Conservation (phyloP, 495 filamentous ascomycete genomes). For the Trichoderma reesei region DNA sequence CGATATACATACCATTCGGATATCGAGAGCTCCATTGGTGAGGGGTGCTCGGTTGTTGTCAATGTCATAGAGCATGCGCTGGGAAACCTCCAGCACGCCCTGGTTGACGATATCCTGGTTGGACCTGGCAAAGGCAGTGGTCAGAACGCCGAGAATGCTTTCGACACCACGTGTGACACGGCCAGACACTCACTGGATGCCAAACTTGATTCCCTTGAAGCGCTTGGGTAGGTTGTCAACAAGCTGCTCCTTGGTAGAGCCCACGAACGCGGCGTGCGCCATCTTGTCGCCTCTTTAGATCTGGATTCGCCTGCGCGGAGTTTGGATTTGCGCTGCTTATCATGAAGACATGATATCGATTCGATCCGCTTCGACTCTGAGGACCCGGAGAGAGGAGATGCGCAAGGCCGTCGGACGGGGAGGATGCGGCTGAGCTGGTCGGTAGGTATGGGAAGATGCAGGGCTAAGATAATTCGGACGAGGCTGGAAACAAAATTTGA, state of each 20-base stretch:
- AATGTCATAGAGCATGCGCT: slow-evolving; percentile 82
- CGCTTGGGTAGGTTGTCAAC: slow-evolving; percentile 78
- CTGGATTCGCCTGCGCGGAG: neutral
- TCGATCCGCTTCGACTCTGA: neutral
- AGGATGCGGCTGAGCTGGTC: neutral
- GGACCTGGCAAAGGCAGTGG: slow-evolving; percentile 43
- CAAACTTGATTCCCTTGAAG: slow-evolving; percentile 89
- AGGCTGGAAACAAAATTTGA: slow-evolving; percentile 9
- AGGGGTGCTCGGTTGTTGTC: slow-evolving; percentile 60
- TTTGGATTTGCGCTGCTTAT: neutral
- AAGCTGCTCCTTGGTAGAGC: slow-evolving; percentile 65
- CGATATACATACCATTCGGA: slow-evolving; percentile 46
- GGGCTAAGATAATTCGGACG: neutral
- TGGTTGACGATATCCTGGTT: slow-evolving; percentile 91
- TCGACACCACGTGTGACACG: neutral
- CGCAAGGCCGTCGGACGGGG: neutral
- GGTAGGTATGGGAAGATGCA: neutral
- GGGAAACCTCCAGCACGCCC: slow-evolving; percentile 82
- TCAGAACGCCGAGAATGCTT: neutral
- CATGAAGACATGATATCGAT: neutral
- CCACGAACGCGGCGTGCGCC: slow-evolving; percentile 7
- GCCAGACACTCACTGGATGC: slow-evolving; percentile 60
- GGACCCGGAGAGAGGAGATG: neutral
- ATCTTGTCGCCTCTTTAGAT: neutral
- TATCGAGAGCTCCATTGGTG: slow-evolving; percentile 75